phyloP scores from a whole-genome alignment of 148 eudicot genomes.

The Nyssa sinensis region DNA sequence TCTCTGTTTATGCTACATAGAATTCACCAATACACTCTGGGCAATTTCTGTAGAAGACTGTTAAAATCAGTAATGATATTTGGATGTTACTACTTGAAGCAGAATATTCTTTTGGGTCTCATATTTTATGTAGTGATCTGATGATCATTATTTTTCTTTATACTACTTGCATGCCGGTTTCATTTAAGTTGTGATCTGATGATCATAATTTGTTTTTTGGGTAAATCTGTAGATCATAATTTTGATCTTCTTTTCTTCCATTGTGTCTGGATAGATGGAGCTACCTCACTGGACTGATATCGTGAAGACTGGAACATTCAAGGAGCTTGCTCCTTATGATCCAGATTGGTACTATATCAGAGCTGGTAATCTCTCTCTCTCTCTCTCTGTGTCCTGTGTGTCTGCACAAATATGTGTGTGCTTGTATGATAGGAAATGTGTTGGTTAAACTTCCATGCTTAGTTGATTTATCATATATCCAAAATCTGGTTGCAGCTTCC shows the following conservation, averaged over 20 bases:
- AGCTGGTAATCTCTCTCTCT: not conserved
- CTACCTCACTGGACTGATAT: conserved; percentile 47
- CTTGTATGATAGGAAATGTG: too few relatives aligned
- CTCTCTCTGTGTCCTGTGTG: not conserved
- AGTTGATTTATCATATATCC: not conserved
- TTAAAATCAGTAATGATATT: not conserved
- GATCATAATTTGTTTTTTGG: not conserved
- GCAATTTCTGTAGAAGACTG: not conserved
- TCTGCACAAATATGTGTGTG: not conserved
- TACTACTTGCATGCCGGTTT: not conserved
- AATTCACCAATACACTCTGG: not conserved
- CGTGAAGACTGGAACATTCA: conserved; percentile 33
- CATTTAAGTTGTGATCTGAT: not conserved
- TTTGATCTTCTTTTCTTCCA: too few relatives aligned
- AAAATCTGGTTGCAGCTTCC: conserved; percentile 32
- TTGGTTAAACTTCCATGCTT: not conserved
- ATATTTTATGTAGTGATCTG: not conserved
- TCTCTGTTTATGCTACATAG: not conserved
- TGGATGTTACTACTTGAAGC: not conserved
- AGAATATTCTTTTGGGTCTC: too few relatives aligned
- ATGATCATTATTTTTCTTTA: not conserved
- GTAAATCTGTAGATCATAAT: too few relatives aligned
- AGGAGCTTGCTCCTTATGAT: conserved; percentile 14
- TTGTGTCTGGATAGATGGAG: conserved; percentile 32
- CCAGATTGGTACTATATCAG: conserved; percentile 1